Percentiles rank a stretch among this genome's conserved stretches.
These are phyloP conservation scores for Diddensiella transvaalensis DNA, from an alignment of 805 yeast genomes.

Conservation along the genomic window DNA sequence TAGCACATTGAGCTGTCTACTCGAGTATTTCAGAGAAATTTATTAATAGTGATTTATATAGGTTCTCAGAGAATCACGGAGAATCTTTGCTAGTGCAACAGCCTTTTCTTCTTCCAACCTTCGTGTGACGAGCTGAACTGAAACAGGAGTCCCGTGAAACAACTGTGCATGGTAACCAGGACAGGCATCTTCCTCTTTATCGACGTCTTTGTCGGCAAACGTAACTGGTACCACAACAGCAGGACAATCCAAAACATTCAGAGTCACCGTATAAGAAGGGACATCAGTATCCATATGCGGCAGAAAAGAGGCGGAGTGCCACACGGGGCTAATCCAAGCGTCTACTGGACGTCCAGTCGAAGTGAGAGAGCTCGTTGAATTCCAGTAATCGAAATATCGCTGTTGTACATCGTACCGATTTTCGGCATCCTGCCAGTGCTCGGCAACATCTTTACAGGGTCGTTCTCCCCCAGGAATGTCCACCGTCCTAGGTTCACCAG, in stretches of 20 bases:
- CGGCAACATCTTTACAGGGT: constrained; percentile 20
- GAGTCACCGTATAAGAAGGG: constrained; percentile 79
- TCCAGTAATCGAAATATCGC: constrained; percentile 6
- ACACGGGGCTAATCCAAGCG: constrained; percentile 26
- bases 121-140: constrained; percentile 53
- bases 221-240: constrained; percentile 37
- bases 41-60: neutral
- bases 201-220: constrained; percentile 21
- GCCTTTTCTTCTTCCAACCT: constrained; percentile 52
- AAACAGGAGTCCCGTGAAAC: constrained; percentile 50
- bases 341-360: constrained; percentile 6
- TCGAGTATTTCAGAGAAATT: too few species aligned
- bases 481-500: constrained; percentile 71
- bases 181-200: neutral
- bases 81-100: neutral
- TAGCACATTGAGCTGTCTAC: too few species aligned
- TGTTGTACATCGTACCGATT: neutral
- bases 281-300: constrained; percentile 57
- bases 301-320: constrained; percentile 65
- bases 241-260: constrained; percentile 70
- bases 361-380: constrained; percentile 1
- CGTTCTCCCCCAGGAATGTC: constrained; percentile 50
- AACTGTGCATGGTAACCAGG: neutral
- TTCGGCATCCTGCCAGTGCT: constrained; percentile 4
- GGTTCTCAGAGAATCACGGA: neutral